phyloP scores from a whole-genome alignment of 768 basidiomycete genomes.

The Imleria badia region DNA sequence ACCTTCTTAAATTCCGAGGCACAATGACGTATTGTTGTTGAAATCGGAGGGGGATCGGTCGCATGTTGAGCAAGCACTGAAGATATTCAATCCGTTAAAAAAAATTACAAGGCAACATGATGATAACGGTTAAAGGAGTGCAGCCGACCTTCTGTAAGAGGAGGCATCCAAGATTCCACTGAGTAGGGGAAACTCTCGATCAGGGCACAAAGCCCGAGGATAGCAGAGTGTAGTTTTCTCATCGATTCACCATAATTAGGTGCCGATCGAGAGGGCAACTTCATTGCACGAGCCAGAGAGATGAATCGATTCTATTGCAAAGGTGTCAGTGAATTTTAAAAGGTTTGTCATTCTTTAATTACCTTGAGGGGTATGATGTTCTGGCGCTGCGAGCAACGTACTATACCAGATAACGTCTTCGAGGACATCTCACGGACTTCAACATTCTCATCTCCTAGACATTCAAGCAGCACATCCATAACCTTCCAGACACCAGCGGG shows the following conservation, averaged over 20 bases:
- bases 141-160: conserved; percentile 67
- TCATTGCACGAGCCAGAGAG: conserved; percentile 54
- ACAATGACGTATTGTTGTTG: conserved; percentile 83
- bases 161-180: conserved; percentile 90
- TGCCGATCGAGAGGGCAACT: conserved; percentile 68
- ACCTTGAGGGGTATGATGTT: conserved; percentile 85
- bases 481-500: conserved; percentile 64
- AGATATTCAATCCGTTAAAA: conserved; percentile 1
- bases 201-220: conserved; percentile 91
- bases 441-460: conserved; percentile 85
- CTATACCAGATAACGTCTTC: conserved; percentile 79
- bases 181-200: conserved; percentile 96
- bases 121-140: neutral
- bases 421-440: conserved; percentile 93
- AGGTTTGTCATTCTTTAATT: conserved; percentile 7
- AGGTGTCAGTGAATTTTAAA: conserved; percentile 3
- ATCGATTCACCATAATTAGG: conserved; percentile 71
- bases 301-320: conserved; percentile 74
- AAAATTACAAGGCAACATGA: neutral
- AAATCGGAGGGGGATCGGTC: conserved; percentile 86
- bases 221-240: conserved; percentile 80
- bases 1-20: conserved; percentile 87
- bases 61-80: conserved; percentile 74
- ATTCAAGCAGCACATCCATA: conserved; percentile 82
- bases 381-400: conserved; percentile 87